These are phyloP conservation scores for Fraxinus excelsior DNA, from an alignment of 257 asterid genomes.

Conservation along the genomic window DNA sequence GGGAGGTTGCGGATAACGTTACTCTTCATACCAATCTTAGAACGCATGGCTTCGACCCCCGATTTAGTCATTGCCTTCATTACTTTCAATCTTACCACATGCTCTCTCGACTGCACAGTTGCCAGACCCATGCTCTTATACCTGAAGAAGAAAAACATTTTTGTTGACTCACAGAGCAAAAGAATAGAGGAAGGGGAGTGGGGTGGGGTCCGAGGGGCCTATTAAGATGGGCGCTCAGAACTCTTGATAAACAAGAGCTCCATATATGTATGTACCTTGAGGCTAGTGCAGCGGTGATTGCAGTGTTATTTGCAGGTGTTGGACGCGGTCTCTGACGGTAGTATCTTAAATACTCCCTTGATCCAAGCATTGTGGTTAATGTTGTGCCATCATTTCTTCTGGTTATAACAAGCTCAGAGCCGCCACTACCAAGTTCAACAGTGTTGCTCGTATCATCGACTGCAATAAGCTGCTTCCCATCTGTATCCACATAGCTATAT, in stretches of 20 bases:
- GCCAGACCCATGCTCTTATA: constrained; percentile 87
- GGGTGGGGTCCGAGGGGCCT: background rate
- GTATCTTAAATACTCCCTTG: constrained; percentile 87
- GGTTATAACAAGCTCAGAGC: constrained; percentile 78
- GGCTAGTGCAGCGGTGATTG: constrained; percentile 59
- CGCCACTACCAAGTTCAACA: constrained; percentile 75
- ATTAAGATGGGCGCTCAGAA: background rate
- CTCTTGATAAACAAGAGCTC: constrained; percentile 2
- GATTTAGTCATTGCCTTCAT: constrained; percentile 70
- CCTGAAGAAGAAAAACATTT: constrained; percentile 40
- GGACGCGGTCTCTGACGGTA: constrained; percentile 95
- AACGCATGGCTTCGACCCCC: constrained; percentile 80
- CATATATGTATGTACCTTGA: constrained; percentile 56
- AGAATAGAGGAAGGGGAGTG: background rate
- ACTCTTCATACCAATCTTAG: constrained; percentile 88
- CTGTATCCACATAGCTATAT: constrained; percentile 60
- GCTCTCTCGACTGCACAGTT: constrained; percentile 80
- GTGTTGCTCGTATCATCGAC: constrained; percentile 43
- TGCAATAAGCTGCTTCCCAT: constrained; percentile 70
- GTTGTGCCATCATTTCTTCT: constrained; percentile 34
- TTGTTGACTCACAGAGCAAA: background rate
- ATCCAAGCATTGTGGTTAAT: constrained; percentile 73
- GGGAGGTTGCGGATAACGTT: constrained; percentile 94
- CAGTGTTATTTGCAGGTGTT: constrained; percentile 47
- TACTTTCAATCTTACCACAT: constrained; percentile 71